Evolutionary conservation across 2,329 filamentous ascomycete genomes (phyloP).

Genomic region (Pseudomassariella vexata): DNA sequence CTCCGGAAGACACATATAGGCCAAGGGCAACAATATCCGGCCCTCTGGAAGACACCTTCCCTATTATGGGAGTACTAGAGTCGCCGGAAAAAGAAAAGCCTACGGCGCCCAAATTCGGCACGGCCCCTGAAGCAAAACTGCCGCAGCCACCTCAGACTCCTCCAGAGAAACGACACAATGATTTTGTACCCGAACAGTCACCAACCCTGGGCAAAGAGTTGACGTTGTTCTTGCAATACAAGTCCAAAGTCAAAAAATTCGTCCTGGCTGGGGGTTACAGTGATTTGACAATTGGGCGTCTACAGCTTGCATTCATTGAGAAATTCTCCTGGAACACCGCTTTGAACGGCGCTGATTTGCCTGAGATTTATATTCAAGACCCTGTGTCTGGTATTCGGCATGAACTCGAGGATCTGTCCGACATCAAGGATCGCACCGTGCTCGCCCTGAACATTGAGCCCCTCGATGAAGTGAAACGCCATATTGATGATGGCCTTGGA

Average conservation of each 20-base stretch:
- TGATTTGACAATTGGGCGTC: constrained; percentile 76
- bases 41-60: constrained; percentile 45
- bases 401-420: constrained; percentile 85
- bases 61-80: constrained; percentile 24
- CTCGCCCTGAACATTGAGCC: constrained; percentile 91
- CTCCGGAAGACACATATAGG: constrained; percentile 60
- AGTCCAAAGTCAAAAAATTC: constrained; percentile 95
- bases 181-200: constrained; percentile 56
- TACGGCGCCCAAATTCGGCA: constrained; percentile 9
- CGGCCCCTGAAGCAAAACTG: constrained; percentile 13
- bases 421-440: constrained; percentile 92
- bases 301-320: constrained; percentile 96
- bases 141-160: constrained; percentile 24
- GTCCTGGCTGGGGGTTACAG: constrained; percentile 78
- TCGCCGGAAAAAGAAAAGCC: constrained; percentile 21
- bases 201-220: constrained; percentile 78
- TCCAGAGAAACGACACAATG: constrained; percentile 43
- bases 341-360: constrained; percentile 83
- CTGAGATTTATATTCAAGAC: constrained; percentile 97
- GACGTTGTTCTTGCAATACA: constrained; percentile 92
- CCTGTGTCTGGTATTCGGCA: constrained; percentile 93
- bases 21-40: constrained; percentile 55
- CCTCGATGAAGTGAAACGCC: constrained; percentile 91
- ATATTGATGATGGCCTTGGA: constrained; percentile 88
- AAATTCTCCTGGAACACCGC: constrained; percentile 99